Evolutionary conservation across 2,329 filamentous ascomycete species (phyloP), one percentile per base, ranked within the genome.

Genomic region (Rutstroemia sp.): DNA sequence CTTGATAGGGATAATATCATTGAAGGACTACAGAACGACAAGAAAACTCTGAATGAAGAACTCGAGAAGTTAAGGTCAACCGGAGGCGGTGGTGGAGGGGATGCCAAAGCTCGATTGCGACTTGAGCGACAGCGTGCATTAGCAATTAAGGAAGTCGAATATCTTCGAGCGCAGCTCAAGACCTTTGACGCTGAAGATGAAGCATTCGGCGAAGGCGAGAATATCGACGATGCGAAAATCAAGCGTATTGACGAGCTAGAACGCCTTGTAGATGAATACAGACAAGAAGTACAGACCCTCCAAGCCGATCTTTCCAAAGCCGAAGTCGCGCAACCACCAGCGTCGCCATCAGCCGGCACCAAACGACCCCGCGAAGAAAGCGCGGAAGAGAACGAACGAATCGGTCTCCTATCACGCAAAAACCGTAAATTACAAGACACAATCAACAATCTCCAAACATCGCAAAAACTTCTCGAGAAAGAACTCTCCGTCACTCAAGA

Each of bases 111-210:
- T 1, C 85, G 84, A 45, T 75, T 87, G 53, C 82, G 94, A 34
- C 75, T 96, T 0, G 92, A 99, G 65, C 81, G 94, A 57, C 92
- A 97, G 69, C 88, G 89, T 57, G 82, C 80, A 0, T 79, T 99
- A 7, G 90, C 92, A 0, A 79, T 90, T 23, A 96, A 96, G 68
- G 95, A 99, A 69, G 89, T 94, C 0, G 92, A 96, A 63, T 96
- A 95, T 69, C 79, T 99, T 6, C 88, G 94, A 21, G 92, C 90
- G 0, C 94, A 99, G 71, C 79, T 97, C 54, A 92, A 92, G 72
- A 87, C 88, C 0, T 87, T 95, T 58, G 89, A 97, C 66, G 81
- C 83, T 0, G 94, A 99, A 71, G 92, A 97, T 65, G 82, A 84
- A 53, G 92, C 92, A 0, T 88, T 96, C 73, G 84, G 92, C 55